These are phyloP conservation scores for Xylaria arbuscula DNA, from an alignment of 2,329 filamentous ascomycete genomes.

Conservation along the genomic window DNA sequence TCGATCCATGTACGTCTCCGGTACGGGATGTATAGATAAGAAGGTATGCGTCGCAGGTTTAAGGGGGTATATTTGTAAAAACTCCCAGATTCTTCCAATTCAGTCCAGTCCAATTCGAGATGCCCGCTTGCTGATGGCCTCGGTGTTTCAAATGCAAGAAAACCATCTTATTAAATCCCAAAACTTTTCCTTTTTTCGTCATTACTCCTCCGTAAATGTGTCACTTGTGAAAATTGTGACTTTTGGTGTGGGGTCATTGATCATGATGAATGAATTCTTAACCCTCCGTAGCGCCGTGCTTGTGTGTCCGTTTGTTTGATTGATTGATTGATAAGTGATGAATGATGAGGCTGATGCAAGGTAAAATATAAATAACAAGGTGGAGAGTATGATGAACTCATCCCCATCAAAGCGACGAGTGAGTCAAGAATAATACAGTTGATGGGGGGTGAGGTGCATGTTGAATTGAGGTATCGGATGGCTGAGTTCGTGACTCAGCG, in stretches of 20 bases:
- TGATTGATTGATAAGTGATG: constrained; percentile 5
- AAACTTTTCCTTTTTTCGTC: constrained; percentile 2
- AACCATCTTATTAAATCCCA: constrained; percentile 14
- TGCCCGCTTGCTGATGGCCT: constrained; percentile 28
- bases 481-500: constrained; percentile 33
- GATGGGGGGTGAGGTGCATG: not conserved
- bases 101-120: constrained; percentile 17
- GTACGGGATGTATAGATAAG: not conserved
- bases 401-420: not conserved
- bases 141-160: not conserved
- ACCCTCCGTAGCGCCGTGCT: constrained; percentile 34
- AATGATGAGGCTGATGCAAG: not conserved
- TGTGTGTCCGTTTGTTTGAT: not conserved
- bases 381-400: not conserved
- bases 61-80: constrained; percentile 28
- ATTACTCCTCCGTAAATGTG: not conserved
- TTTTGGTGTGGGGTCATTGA: not conserved
- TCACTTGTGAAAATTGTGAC: not conserved
- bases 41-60: constrained; percentile 18
- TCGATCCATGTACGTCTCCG: not conserved
- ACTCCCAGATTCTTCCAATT: constrained; percentile 13
- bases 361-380: constrained; percentile 6
- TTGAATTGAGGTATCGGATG: not conserved
- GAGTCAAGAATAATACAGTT: not conserved
- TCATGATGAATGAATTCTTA: not conserved